Evolutionary conservation across 1,284 basidiomycete genomes (phyloP).

Genomic region (Anthracocystis walkeri): DNA sequence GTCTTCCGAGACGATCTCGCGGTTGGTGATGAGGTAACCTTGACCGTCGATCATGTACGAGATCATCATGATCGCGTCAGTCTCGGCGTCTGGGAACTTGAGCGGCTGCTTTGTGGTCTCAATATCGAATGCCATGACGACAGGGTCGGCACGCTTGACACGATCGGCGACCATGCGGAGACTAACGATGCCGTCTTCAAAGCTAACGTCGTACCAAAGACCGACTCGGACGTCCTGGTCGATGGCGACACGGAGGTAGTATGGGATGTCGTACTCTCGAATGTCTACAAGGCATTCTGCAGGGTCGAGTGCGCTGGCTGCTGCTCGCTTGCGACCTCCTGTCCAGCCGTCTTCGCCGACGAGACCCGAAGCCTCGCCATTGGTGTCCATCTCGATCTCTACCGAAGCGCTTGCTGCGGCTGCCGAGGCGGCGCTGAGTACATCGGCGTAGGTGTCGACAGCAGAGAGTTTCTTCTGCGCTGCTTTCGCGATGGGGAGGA

Average conservation of each 20-base stretch:
- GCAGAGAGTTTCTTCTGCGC: conserved; percentile 95
- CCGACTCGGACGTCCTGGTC: conserved; percentile 98
- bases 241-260: conserved; percentile 97
- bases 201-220: conserved; percentile 90
- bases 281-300: conserved; percentile 92
- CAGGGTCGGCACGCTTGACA: conserved; percentile 98
- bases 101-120: conserved; percentile 98
- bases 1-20: conserved; percentile 96
- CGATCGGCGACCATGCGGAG: conserved; percentile 82
- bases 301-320: conserved; percentile 75
- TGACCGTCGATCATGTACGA: conserved; percentile 98
- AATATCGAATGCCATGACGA: conserved; percentile 99
- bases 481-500: conserved; percentile 87
- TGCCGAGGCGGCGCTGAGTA: conserved; percentile 75
- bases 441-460: conserved; percentile 97
- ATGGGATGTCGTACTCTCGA: conserved; percentile 95
- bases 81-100: conserved; percentile 95
- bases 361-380: conserved; percentile 43
- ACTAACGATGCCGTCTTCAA: conserved; percentile 82
- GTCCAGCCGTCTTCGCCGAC: conserved; percentile 68
- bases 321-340: conserved; percentile 35
- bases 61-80: conserved; percentile 99
- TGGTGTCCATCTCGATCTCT: conserved; percentile 55
- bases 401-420: conserved; percentile 40
- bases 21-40: conserved; percentile 96